phyloP scores from a whole-genome alignment of 129 eudicot genomes.

The Glebionis coronaria region DNA sequence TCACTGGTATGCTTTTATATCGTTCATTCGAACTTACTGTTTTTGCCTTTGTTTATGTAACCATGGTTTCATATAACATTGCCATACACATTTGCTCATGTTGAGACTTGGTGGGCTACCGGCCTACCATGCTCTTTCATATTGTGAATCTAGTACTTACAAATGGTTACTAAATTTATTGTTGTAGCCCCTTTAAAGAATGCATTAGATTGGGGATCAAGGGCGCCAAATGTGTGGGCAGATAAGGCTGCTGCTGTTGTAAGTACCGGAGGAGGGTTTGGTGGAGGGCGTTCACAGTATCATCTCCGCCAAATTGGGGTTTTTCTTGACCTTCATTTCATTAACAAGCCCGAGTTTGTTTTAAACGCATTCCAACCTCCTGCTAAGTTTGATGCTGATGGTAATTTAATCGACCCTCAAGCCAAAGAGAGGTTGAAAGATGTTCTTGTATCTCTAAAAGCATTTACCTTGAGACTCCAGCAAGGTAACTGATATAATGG shows the following conservation, averaged over 20 bases:
- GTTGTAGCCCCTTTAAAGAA: constrained; percentile 58
- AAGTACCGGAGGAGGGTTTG: constrained; percentile 59
- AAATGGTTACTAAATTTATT: not conserved
- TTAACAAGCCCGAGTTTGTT: constrained; percentile 69
- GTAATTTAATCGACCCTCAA: constrained; percentile 49
- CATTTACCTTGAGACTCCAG: constrained; percentile 51
- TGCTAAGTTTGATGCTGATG: constrained; percentile 52
- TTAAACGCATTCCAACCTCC: constrained; percentile 53
- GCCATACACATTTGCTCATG: no score
- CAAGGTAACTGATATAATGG: constrained; percentile 21
- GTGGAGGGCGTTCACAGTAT: constrained; percentile 66
- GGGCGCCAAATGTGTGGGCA: constrained; percentile 77
- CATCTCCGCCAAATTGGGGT: constrained; percentile 81
- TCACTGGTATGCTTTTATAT: constrained; percentile 26
- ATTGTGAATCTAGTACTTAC: not conserved
- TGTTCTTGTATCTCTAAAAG: constrained; percentile 48
- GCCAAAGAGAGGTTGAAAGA: constrained; percentile 44
- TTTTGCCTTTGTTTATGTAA: no score
- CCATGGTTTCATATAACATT: no score
- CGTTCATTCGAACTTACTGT: not conserved
- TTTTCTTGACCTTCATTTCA: constrained; percentile 65
- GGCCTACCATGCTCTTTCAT: not conserved
- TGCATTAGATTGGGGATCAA: constrained; percentile 82
- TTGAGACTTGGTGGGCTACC: no score
- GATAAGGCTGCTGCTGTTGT: constrained; percentile 67